A percentile compares a stretch with the other conserved stretches of the same genome.
Conservation (phyloP, 495 filamentous ascomycete species). For the Massariosphaeria phaeospora region DNA sequence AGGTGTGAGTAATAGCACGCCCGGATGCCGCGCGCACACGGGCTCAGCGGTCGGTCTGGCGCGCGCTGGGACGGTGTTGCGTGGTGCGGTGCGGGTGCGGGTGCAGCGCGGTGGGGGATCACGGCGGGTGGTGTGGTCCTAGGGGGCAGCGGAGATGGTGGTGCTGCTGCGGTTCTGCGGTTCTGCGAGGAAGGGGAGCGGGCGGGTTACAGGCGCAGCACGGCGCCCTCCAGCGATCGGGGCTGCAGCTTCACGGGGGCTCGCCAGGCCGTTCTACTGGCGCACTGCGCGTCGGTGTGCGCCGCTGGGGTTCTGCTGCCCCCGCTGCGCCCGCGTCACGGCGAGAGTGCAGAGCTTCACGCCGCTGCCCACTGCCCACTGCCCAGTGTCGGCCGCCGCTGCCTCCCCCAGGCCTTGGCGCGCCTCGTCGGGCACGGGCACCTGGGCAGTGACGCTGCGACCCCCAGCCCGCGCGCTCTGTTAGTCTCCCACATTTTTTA, state of each 20-base stretch:
- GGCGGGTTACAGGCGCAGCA: neutral
- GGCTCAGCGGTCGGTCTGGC: too few species aligned
- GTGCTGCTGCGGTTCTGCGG: neutral
- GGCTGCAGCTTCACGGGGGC: slow-evolving; percentile 22
- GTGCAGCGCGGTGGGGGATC: too few species aligned
- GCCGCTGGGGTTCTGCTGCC: neutral
- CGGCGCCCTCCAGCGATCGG: slow-evolving; percentile 24
- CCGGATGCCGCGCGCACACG: too few species aligned
- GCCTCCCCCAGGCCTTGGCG: slow-evolving; percentile 20
- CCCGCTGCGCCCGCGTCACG: slow-evolving; percentile 20
- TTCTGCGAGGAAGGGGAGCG: neutral
- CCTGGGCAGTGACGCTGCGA: slow-evolving; percentile 16
- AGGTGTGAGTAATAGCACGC: neutral
- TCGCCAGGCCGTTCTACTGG: slow-evolving; percentile 13
- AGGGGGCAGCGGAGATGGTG: neutral
- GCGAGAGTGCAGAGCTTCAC: neutral
- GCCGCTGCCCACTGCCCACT: too few species aligned
- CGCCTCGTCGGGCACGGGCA: slow-evolving; percentile 10
- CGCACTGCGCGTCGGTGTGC: neutral
- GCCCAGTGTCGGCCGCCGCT: too few species aligned
- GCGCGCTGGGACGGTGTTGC: too few species aligned
- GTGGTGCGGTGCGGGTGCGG: too few species aligned
- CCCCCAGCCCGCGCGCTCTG: slow-evolving; percentile 20
- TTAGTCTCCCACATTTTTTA: slow-evolving; percentile 33
- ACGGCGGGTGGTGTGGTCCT: neutral